Base-by-base conservation (phyloP, 2,329 filamentous ascomycete species). In the Aspergillus texensis region DNA sequence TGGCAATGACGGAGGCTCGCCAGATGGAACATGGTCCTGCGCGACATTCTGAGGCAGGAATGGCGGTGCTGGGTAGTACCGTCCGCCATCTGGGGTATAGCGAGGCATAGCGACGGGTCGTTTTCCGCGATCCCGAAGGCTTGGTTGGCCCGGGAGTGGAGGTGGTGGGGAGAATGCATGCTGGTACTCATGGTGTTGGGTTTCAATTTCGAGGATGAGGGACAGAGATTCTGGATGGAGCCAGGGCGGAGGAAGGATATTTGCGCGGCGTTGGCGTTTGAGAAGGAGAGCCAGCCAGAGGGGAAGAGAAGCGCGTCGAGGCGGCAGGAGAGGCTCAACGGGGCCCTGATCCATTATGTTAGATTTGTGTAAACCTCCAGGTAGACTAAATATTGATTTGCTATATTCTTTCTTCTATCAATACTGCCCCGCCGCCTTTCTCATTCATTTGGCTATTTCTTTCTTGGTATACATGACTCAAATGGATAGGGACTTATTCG, bases 241-340 rank as follows among this genome's bases (percentile, higher is more conserved):
- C 95, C 95, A 99, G 19, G 92, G 85, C 10, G 95, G 95, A 0
- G 95, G 90, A 4, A 95, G 83, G 68, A 99, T 97, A 80, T 97
- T 97, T 71, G 93, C 93, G 72, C 95, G 91, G 60, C 91, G 89
- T 80, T 99, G 95, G 67, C 94, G 93, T 80, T 98, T 98, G 60
- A 99, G 89, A 28, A 98, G 89, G 19, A 98, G 86, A 2, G 95
- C 95, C 19, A 99, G 91, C 95, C 95, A 99, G 63, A 99, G 87
- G 0, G 95, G 94, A 0, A 98, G 78, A 46, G 90, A 84, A 68
- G 88, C 86, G 71, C 93, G 89, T 74, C 93, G 89, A 0, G 94
- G 94, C 2, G 95, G 95, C 30, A 89, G 88, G 46, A 99, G 86
- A 28, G 87, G 79, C 61, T 89, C 89, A 41, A 94, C 91, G 63